Evolutionary conservation across 768 basidiomycete genomes (phyloP).

Genomic region (Flagelloscypha sp.): DNA sequence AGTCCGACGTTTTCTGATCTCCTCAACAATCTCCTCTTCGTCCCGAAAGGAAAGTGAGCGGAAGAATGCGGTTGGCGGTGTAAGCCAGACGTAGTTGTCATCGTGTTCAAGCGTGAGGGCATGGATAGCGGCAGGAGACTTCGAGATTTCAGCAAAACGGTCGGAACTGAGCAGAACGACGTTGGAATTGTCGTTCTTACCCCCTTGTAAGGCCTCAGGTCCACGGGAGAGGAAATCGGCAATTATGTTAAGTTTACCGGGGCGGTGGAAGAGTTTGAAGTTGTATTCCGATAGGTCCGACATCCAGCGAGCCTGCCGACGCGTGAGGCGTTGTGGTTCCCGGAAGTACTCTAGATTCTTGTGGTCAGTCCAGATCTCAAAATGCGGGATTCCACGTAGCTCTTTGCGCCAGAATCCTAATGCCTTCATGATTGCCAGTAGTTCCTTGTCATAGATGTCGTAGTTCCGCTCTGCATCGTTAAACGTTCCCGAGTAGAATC

Average conservation of each 20-base stretch:
- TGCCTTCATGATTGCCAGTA: slow-evolving; percentile 36
- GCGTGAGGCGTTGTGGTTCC: slow-evolving; percentile 28
- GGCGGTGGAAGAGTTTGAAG: slow-evolving; percentile 22
- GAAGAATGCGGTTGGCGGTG: too few species aligned
- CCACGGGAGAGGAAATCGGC: slow-evolving; percentile 20
- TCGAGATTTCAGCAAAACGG: too few species aligned
- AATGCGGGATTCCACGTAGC: slow-evolving; percentile 1
- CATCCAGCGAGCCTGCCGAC: slow-evolving; percentile 35
- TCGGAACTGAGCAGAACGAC: too few species aligned
- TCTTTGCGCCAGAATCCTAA: slow-evolving; percentile 18
- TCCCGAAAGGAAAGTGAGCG: too few species aligned
- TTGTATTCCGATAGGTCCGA: slow-evolving; percentile 26
- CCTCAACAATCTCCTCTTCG: too few species aligned
- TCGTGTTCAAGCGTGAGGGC: too few species aligned
- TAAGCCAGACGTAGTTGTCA: too few species aligned
- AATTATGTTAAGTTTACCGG: slow-evolving; percentile 15
- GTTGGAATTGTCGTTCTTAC: too few species aligned
- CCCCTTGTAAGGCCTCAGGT: too few species aligned
- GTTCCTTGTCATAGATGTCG: slow-evolving; percentile 36
- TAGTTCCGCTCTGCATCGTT: slow-evolving; percentile 34
- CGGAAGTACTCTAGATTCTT: slow-evolving; percentile 37
- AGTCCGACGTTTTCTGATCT: too few species aligned
- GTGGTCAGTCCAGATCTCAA: slow-evolving; percentile 27
- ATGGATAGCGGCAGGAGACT: too few species aligned
- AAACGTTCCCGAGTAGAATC: slow-evolving; percentile 27